Conservation (phyloP, 179 eudicot species). For the Vitellaria paradoxa region DNA sequence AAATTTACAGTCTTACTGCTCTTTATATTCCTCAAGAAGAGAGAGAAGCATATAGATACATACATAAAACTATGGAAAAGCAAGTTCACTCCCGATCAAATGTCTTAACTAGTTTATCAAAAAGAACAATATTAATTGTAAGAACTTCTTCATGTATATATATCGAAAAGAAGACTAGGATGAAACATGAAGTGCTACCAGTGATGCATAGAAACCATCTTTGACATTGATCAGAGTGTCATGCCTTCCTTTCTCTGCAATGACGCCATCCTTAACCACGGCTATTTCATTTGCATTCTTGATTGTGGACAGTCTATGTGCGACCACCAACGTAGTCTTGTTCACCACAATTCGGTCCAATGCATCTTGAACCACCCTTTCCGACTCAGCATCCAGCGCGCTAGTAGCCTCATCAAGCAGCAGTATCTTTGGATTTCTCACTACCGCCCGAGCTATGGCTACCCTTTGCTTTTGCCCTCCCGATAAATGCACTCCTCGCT, state of each 20-base stretch:
- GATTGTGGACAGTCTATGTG: conserved; percentile 53
- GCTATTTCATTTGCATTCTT: conserved; percentile 47
- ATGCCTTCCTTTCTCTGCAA: conserved; percentile 50
- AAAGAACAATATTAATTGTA: too few relatives aligned
- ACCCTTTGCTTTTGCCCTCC: conserved; percentile 59
- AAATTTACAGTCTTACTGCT: too few relatives aligned
- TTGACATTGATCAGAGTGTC: conserved; percentile 34
- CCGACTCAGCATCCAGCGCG: conserved; percentile 56
- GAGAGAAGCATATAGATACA: too few relatives aligned
- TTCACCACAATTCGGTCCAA: conserved; percentile 41
- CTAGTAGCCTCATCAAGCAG: conserved; percentile 57
- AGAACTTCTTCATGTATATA: too few relatives aligned
- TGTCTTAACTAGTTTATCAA: too few relatives aligned
- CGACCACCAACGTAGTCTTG: conserved; percentile 50
- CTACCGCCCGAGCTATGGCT: conserved; percentile 53
- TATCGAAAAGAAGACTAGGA: too few relatives aligned
- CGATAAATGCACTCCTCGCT: conserved; percentile 49
- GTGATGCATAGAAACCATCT: conserved; percentile 48
- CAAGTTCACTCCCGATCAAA: too few relatives aligned
- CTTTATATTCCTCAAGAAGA: too few relatives aligned
- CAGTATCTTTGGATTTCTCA: conserved; percentile 46
- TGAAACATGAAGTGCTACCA: conserved; percentile 37
- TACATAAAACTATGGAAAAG: too few relatives aligned
- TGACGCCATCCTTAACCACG: conserved; percentile 48
- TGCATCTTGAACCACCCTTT: conserved; percentile 54